Conservation (phyloP, 1,139 yeast species). For the Pichia kudriavzevii region DNA sequence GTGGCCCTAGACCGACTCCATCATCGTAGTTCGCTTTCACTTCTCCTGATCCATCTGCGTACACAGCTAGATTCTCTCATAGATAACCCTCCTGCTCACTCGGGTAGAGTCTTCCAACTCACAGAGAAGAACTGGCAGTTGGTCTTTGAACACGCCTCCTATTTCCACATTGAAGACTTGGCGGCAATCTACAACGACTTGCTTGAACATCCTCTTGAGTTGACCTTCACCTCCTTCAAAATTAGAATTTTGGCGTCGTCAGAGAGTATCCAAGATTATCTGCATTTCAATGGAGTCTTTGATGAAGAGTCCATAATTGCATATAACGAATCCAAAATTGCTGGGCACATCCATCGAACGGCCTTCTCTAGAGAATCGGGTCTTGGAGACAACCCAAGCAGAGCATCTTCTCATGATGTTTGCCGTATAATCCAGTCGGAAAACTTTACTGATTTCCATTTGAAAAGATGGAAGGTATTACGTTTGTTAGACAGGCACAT, state of each 20-base stretch:
- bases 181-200: not conserved
- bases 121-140: not conserved
- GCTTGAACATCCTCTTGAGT: slow-evolving; percentile 1
- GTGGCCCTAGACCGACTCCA: slow-evolving; percentile 9
- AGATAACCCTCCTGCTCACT: not conserved
- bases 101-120: not conserved
- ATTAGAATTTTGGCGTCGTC: too few relatives aligned
- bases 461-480: slow-evolving; percentile 19
- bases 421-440: slow-evolving; percentile 16
- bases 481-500: slow-evolving; percentile 20
- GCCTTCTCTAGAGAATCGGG: not conserved
- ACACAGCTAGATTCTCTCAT: slow-evolving; percentile 1
- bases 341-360: too few relatives aligned
- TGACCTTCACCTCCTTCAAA: too few relatives aligned
- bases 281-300: slow-evolving; percentile 16
- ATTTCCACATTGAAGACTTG: not conserved
- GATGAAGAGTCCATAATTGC: slow-evolving; percentile 8
- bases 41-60: slow-evolving; percentile 8
- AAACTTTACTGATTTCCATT: slow-evolving; percentile 18
- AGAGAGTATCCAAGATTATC: too few relatives aligned
- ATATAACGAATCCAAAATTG: too few relatives aligned
- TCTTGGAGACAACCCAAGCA: not conserved
- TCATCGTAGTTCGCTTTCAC: slow-evolving; percentile 5
- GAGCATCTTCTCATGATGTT: slow-evolving; percentile 6
- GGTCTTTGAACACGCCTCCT: not conserved